Conservation (phyloP, 192 early-diverging fungal species). For the Mortierella claussenii region DNA sequence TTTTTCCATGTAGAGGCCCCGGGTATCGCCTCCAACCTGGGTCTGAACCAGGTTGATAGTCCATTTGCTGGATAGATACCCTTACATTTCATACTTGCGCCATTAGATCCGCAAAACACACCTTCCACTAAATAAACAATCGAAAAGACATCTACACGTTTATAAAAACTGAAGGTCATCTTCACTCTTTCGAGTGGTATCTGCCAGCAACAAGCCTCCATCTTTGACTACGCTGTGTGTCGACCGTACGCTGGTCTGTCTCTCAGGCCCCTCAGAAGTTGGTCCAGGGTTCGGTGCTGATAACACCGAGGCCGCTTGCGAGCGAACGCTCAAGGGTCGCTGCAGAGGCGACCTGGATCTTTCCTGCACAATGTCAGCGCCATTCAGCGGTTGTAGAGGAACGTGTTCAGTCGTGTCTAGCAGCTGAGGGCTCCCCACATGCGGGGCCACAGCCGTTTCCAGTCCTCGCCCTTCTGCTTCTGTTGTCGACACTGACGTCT, state of each 20-base stretch:
- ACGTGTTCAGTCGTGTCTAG: not conserved
- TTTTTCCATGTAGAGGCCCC: no score
- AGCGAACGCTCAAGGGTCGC: conserved; percentile 15
- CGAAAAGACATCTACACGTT: not conserved
- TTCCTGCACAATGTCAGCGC: not conserved
- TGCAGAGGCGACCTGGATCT: not conserved
- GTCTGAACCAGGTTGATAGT: no score
- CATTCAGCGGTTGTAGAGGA: conserved; percentile 2
- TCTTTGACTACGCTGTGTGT: not conserved
- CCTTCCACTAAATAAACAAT: no score
- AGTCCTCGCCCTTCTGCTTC: not conserved
- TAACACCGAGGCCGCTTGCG: not conserved
- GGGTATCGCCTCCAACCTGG: no score
- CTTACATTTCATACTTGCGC: no score
- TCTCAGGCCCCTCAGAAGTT: not conserved
- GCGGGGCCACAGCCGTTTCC: not conserved
- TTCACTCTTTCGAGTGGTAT: not conserved
- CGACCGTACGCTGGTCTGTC: not conserved
- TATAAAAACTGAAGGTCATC: conserved; percentile 16
- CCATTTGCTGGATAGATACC: no score
- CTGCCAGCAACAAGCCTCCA: not conserved
- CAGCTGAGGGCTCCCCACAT: not conserved
- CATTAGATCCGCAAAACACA: no score
- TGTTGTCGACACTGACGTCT: no score
- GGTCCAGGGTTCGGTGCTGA: conserved; percentile 1